Conservation (phyloP, 2,329 filamentous ascomycete species). For the Zasmidium angulare region DNA sequence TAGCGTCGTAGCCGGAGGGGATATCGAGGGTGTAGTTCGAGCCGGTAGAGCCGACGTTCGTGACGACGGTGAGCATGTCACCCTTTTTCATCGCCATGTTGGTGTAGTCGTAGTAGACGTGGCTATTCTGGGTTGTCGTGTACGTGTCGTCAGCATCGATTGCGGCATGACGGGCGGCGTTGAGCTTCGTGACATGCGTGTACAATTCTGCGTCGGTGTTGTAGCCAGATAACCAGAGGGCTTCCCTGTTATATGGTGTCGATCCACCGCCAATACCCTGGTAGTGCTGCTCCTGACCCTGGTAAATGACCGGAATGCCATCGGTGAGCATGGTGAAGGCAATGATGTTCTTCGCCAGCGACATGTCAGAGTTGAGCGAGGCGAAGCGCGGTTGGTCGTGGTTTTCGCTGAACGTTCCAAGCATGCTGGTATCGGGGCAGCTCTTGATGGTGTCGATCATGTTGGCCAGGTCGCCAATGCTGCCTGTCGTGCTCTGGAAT, state of each 20-base stretch:
- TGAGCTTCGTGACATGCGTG: constrained; percentile 45
- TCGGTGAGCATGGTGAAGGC: constrained; percentile 61
- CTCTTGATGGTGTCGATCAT: constrained; percentile 34
- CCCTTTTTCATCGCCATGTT: constrained; percentile 52
- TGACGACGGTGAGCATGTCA: constrained; percentile 41
- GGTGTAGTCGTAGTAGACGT: constrained; percentile 42
- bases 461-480: constrained; percentile 40
- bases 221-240: constrained; percentile 44
- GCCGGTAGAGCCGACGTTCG: constrained; percentile 32
- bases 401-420: constrained; percentile 43
- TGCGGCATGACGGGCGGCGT: constrained; percentile 51
- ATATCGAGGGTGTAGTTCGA: constrained; percentile 29
- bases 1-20: constrained; percentile 29
- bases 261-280: constrained; percentile 33
- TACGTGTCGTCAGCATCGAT: constrained; percentile 42
- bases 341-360: constrained; percentile 61
- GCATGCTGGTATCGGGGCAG: constrained; percentile 40
- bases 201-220: constrained; percentile 43
- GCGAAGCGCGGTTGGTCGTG: constrained; percentile 43
- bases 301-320: constrained; percentile 65
- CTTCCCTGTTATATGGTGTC: constrained; percentile 43
- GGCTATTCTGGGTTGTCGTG: constrained; percentile 40
- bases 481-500: constrained; percentile 38
- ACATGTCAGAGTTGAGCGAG: constrained; percentile 52
- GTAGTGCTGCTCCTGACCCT: constrained; percentile 65